Base-by-base conservation (phyloP, 441 rosid species). In the Syzygium malaccense region DNA sequence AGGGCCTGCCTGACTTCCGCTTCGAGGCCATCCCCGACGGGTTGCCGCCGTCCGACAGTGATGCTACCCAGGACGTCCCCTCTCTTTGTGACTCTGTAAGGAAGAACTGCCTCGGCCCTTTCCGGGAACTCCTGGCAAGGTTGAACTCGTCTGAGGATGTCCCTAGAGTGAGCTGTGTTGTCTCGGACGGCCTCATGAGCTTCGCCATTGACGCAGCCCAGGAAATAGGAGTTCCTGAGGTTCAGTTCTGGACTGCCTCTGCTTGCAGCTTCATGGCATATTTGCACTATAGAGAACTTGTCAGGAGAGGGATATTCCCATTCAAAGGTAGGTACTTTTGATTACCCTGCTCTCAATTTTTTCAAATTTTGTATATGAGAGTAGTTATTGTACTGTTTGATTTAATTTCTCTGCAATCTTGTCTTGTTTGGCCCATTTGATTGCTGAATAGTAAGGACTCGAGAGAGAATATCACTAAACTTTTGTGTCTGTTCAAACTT, bases 1-100 rank as follows among this genome's bases (percentile, higher is more conserved):
- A 88, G 33, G 89, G 91, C 66, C 41, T 88, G 45, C 89, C 89
- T 0, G 87, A 85, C 71, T 91, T 93, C 78, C 30, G 23, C 25
- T 92, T 92, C 49, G 88, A 91, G 79, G 55, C 93, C 62, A 92
- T 91, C 78, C 93, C 93, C 1, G 92, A 92, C 28, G 93, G 94
- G 17, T 78, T 92, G 56, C 91, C 89, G 0, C 89, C 86, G 1
- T 89, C 94, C 0, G 91, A 88, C 56, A 37, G 17, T 1, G 90
- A 92, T 17, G 92, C 91, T 13, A 88, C 94, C 25, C 92, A 92
- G 41, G 90, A 83, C 0, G 49, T 91, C 28, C 86, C 90, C 7
- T 20, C 54, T 6, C 80, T 90, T 2, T 85, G 88, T 1, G 86
- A 88, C n/a, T 89, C 91, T 0, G 85, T 87, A 19, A 25, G 89